Evolutionary conservation across 495 filamentous ascomycete species (phyloP).

Genomic region (Xylaria palmicola): DNA sequence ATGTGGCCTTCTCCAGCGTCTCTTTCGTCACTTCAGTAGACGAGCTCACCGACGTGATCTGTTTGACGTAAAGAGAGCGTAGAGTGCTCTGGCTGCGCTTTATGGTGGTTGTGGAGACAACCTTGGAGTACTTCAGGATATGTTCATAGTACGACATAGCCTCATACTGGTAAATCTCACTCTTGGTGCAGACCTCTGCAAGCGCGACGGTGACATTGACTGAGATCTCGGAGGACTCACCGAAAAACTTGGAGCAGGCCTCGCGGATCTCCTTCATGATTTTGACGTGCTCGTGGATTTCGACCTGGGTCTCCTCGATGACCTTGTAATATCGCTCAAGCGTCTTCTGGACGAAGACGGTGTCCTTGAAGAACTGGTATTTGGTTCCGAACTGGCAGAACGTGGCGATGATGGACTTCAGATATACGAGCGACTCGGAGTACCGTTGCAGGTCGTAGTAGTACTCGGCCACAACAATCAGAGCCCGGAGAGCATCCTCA

Average conservation of each 20-base stretch:
- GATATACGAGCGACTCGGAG: slow-evolving; percentile 3
- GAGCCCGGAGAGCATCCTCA: slow-evolving; percentile 4
- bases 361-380: slow-evolving; percentile 8
- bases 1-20: slow-evolving; percentile 9
- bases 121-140: slow-evolving; percentile 7
- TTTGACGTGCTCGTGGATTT: slow-evolving; percentile 3
- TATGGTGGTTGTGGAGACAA: background rate
- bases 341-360: slow-evolving; percentile 7
- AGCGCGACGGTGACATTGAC: slow-evolving; percentile 4
- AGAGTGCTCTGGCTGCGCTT: slow-evolving; percentile 11
- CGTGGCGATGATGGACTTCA: slow-evolving; percentile 8
- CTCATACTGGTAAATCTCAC: slow-evolving; percentile 9
- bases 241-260: slow-evolving; percentile 4
- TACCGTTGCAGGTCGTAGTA: slow-evolving; percentile 8
- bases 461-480: slow-evolving; percentile 7
- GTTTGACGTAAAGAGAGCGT: slow-evolving; percentile 4
- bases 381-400: slow-evolving; percentile 9
- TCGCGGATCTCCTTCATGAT: slow-evolving; percentile 5
- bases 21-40: background rate
- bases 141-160: slow-evolving; percentile 9
- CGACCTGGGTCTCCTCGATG: slow-evolving; percentile 7
- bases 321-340: slow-evolving; percentile 1
- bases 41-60: background rate
- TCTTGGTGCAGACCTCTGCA: slow-evolving; percentile 9
- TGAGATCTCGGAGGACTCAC: slow-evolving; percentile 6